phyloP scores from a whole-genome alignment of 306 rosid species.

The Glycine latifolia region DNA sequence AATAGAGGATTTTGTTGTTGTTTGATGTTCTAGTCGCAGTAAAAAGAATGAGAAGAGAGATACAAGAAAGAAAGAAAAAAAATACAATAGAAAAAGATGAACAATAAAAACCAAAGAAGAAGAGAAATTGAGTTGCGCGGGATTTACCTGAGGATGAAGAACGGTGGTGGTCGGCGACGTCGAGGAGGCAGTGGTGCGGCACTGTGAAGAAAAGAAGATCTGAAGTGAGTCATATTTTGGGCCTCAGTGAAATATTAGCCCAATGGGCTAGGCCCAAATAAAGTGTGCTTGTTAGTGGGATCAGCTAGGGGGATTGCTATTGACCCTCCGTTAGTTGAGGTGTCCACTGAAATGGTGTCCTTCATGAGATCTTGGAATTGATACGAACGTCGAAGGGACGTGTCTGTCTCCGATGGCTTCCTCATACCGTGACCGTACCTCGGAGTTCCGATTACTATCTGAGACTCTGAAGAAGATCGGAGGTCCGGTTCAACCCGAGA shows the following conservation, averaged over 20 bases:
- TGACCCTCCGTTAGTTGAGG: slow-evolving; percentile 13
- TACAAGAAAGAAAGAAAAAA: background rate
- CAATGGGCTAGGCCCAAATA: slow-evolving; percentile 17
- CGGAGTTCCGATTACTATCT: slow-evolving; percentile 81
- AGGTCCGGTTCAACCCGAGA: slow-evolving; percentile 51
- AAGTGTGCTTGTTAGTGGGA: background rate
- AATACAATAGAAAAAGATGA: background rate
- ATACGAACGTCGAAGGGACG: background rate
- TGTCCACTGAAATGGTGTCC: background rate
- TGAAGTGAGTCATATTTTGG: background rate
- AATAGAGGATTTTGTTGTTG: no score
- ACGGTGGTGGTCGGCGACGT: background rate
- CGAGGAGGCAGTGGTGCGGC: background rate
- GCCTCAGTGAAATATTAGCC: background rate
- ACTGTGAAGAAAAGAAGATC: background rate
- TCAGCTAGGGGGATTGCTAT: no score
- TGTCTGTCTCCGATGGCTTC: slow-evolving; percentile 64
- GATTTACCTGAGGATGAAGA: background rate
- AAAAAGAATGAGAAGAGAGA: no score
- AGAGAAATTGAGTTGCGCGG: background rate
- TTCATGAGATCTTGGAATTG: slow-evolving; percentile 20
- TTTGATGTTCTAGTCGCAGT: no score
- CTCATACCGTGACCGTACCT: slow-evolving; percentile 82
- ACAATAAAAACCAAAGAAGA: background rate
- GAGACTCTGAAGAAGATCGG: slow-evolving; percentile 76